phyloP scores from a whole-genome alignment of 2,329 filamentous ascomycete genomes.

The Claviceps arundinis region DNA sequence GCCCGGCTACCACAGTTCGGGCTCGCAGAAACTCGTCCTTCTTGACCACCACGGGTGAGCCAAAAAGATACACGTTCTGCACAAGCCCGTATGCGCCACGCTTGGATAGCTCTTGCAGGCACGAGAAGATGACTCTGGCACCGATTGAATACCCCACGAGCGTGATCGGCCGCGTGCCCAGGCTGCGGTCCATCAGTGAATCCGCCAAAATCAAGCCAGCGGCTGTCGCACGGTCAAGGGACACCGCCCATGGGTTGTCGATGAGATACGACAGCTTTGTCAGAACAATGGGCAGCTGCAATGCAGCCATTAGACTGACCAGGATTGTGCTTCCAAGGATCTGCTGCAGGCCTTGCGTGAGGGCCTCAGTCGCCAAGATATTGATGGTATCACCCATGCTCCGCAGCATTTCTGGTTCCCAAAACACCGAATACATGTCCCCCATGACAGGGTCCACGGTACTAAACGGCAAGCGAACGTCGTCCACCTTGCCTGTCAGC shows the following conservation, averaged over 20 bases:
- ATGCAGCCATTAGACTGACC: constrained; percentile 76
- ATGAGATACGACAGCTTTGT: constrained; percentile 93
- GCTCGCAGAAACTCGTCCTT: constrained; percentile 77
- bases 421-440: constrained; percentile 90
- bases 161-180: constrained; percentile 83
- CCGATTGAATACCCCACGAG: constrained; percentile 92
- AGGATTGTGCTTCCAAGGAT: constrained; percentile 83
- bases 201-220: constrained; percentile 89
- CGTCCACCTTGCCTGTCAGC: constrained; percentile 97
- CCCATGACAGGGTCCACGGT: constrained; percentile 97
- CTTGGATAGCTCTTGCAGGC: constrained; percentile 71
- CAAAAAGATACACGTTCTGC: constrained; percentile 92
- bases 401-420: constrained; percentile 95
- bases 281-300: constrained; percentile 83
- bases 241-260: constrained; percentile 98
- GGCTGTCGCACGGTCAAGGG: constrained; percentile 74
- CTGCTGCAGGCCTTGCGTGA: constrained; percentile 93
- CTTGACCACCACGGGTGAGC: constrained; percentile 81
- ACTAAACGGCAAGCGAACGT: constrained; percentile 88
- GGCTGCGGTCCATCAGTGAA: constrained; percentile 79
- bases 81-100: constrained; percentile 77
- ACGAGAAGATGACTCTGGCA: constrained; percentile 83
- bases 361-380: constrained; percentile 91
- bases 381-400: constrained; percentile 99
- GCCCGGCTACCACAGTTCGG: constrained; percentile 74